These are phyloP conservation scores for Globisporangium perplexum DNA, from an alignment of 352 stramenopile genomes.

Conservation along the genomic window DNA sequence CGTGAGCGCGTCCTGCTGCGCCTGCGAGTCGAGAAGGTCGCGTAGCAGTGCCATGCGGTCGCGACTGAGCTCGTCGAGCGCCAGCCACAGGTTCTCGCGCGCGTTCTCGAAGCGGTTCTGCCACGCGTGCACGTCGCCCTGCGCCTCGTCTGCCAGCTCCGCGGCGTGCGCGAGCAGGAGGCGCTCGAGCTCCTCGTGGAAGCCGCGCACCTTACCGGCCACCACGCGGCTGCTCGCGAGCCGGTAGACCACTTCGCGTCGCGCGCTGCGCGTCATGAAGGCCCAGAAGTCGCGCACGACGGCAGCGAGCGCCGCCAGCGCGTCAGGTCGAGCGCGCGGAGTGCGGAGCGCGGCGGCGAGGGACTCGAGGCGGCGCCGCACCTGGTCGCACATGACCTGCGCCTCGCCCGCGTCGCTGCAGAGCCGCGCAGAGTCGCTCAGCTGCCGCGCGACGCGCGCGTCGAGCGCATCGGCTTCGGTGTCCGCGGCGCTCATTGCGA, in stretches of 20 bases:
- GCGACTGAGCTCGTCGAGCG: conserved; percentile 4
- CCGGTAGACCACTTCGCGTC: neutral
- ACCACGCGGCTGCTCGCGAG: conserved; percentile 8
- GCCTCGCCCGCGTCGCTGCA: conserved; percentile 4
- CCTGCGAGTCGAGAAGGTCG: conserved; percentile 2
- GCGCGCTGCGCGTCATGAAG: neutral
- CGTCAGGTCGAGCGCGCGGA: neutral
- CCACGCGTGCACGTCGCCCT: conserved; percentile 7
- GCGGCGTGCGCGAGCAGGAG: neutral
- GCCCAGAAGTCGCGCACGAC: conserved; percentile 1
- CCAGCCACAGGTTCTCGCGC: conserved; percentile 2
- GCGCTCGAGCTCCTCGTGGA: conserved; percentile 3
- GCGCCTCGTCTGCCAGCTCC: neutral
- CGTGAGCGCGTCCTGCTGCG: conserved; percentile 7
- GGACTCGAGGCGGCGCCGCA: conserved; percentile 4
- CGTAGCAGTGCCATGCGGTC: conserved; percentile 9
- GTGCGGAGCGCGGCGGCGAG: neutral
- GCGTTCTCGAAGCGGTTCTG: conserved; percentile 8
- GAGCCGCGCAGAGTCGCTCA: neutral
- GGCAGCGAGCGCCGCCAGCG: neutral
- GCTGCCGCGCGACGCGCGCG: neutral
- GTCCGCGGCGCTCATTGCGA: no score
- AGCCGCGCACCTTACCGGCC: neutral
- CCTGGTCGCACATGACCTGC: conserved; percentile 11
- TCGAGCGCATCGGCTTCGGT: no score